Evolutionary conservation across 2,329 filamentous ascomycete species (phyloP), one percentile per base, ranked within the genome.

Genomic region (Canariomyces notabilis): DNA sequence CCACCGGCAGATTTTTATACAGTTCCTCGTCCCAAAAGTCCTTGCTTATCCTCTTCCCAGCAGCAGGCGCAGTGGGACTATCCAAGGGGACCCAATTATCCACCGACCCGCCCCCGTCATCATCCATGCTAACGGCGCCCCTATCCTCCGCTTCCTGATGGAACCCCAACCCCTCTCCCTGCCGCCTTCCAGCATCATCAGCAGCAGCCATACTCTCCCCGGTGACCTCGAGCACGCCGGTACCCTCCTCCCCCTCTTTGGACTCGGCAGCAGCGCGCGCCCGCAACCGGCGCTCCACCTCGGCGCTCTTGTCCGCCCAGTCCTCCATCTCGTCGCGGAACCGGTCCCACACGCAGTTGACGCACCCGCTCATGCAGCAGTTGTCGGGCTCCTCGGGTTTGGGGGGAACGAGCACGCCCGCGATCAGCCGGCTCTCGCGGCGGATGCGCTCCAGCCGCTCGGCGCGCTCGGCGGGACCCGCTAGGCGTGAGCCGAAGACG

Each of bases 351-450:
- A 97, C 93, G 65, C 93, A 98, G 65, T 97, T 90, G 39, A 95
- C 91, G 64, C 93, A 98, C 3, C 93, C 93, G 61, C 87, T 93
- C 93, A 98, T 98, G 68, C 93, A 98, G 75, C 93, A 98, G 63
- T 98, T 96, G 60, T 97, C 93, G 3, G 93, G 93, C 67, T 98
- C 91, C 38, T 81, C 76, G 1, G 93, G 93, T 38, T 79, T 79
- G 0, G 89, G 90, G 2, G 93, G 93, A 4, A 97, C 85, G 15
- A 80, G 68, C 1, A 97, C 77, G 3, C 90, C 91, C 1, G 87
- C 89, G 45, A 96, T 73, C 50, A 80, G 72, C 7, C 72, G 78
- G 40, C 81, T 81, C 51, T 77, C 73, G 12, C 75, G 70, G 11
- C 79, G 70, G 29, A 81, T 75, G 36, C 79, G 73, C 3, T 73